Evolutionary conservation across 768 basidiomycete species (phyloP).

Genomic region (Serendipita indica): DNA sequence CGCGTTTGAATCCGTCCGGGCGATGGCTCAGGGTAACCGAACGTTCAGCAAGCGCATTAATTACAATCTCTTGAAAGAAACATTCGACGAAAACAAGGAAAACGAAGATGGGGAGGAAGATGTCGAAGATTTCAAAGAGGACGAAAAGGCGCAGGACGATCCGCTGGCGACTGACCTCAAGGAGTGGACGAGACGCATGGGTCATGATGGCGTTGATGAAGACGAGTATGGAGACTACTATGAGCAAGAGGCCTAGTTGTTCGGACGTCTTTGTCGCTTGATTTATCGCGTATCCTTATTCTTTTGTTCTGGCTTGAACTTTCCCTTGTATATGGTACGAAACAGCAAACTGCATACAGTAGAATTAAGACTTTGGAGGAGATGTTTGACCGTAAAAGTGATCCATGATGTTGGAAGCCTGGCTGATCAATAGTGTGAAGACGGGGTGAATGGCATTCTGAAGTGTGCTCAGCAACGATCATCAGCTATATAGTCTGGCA

Average conservation of each 20-base stretch:
- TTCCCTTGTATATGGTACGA: background rate
- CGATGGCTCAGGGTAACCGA: conserved; percentile 69
- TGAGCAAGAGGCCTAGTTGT: conserved; percentile 49
- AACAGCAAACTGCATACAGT: background rate
- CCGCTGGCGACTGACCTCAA: conserved; percentile 10
- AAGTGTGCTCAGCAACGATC: background rate
- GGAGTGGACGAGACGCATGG: background rate
- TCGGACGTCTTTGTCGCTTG: background rate
- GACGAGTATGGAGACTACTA: conserved; percentile 38
- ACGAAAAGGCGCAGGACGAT: conserved; percentile 33
- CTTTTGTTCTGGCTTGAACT: background rate
- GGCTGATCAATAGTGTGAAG: conserved; percentile 58
- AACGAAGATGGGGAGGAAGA: conserved; percentile 19
- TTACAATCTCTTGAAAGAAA: conserved; percentile 71
- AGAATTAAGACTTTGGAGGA: background rate
- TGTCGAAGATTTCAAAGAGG: conserved; percentile 35
- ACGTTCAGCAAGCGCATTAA: conserved; percentile 84
- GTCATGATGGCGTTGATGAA: conserved; percentile 25
- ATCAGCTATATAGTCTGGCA: conserved; percentile 18
- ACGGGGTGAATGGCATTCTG: conserved; percentile 75
- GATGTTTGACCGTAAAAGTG: conserved; percentile 59
- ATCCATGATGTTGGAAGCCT: conserved; percentile 49
- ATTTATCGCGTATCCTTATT: conserved; percentile 2
- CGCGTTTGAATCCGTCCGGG: conserved; percentile 61
- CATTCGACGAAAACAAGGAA: conserved; percentile 32